Base-by-base conservation (phyloP, 345 rosid genomes). In the Rhizophora mangle region DNA sequence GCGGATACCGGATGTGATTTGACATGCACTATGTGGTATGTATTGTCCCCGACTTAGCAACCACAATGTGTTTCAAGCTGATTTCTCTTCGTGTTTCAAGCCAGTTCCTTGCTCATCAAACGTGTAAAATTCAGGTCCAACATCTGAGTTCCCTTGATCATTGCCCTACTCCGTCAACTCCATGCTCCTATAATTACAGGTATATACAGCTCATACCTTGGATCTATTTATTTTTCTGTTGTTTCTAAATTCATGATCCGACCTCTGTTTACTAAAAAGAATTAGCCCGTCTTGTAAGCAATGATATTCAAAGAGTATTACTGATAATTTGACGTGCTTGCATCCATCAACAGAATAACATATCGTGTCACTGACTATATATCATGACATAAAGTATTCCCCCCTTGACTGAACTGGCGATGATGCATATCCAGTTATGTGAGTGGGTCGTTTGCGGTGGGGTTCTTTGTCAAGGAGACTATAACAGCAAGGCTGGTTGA, bases 171-270 rank as follows among this genome's bases (percentile, higher is more conserved):
- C 86, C 91, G 34, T 57, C 69, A 0, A 51, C 79, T 43, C 91
- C 91, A 3, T 87, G 95, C 64, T 72, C 88, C 39, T 88, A 82
- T 32, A 87, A 86, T 66, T 86, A 80, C 81, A 85, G 88, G 93
- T 86, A 78, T 7, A 29, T 47, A 8, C 22, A 22, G 36, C 36
- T 32, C 36, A 32, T 32, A 32, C 36, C 36, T 32, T 37, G 20
- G 8, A 19, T 57, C 22, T 36, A 34, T n/a, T 20, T 19, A 8
- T 11, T 27, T 7, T 73, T 60, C 10, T 61, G 72, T 8, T 58
- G 59, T n/a, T 27, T 39, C 47, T 39, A 39, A 9, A 39, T 39
- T 11, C 11, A 39, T 10, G 47, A 39, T 39, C 47, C 47, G 1
- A 37, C 43, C 43, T 2, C 11, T 8, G 43, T 37, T 39, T 39